Base-by-base conservation (phyloP, 2,329 filamentous ascomycete species). In the Ophiostoma pallidulum region DNA sequence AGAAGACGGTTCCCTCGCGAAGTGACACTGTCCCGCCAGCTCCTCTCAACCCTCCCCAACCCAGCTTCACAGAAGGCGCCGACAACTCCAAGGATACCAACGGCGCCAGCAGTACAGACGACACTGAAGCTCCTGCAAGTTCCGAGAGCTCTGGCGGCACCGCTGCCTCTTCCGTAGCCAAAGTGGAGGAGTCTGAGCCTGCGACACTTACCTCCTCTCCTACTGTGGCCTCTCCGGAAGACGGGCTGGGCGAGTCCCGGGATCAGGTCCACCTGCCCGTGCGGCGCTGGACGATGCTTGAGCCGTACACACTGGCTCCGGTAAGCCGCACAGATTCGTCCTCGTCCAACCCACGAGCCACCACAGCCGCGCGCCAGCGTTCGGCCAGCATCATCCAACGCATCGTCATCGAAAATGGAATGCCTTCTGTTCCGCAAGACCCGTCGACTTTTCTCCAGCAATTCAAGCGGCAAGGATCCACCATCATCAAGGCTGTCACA, bases 401-500 rank as follows among this genome's bases (percentile, higher is more conserved):
- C 18, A 68, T 81, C 20, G 66, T 78, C 8, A 60, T 80, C 18
- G 71, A 78, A 47, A 70, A 73, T 35, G 63, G 69, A 6, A 66
- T 67, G n/a, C 58, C 70, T 3, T 35, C 45, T 1, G 22, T 4
- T 59, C 66, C 4, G 66, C 68, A 33, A 54, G 69, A 73, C 2
- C 61, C 66, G 13, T 58, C 62, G 14, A 67, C 61, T 13, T 58
- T 73, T 26, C 61, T 70, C 35, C 66, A 69, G 52, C 67, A 68
- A 62, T 62, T 66, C 55, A 63, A 69, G 58, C 63, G 61, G 56
- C 61, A 72, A 60, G 64, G 70, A 56, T 75, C 74, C 12, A 72
- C 68, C 2, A 70, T 73, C 48, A 72, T 68, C 56, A 95, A 91
- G 60, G 90, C 94, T 58, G 85, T 97, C 13, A 82, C 91, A 50